Evolutionary conservation across 2,329 filamentous ascomycete species (phyloP).

Genomic region (Fusarium sambucinum): DNA sequence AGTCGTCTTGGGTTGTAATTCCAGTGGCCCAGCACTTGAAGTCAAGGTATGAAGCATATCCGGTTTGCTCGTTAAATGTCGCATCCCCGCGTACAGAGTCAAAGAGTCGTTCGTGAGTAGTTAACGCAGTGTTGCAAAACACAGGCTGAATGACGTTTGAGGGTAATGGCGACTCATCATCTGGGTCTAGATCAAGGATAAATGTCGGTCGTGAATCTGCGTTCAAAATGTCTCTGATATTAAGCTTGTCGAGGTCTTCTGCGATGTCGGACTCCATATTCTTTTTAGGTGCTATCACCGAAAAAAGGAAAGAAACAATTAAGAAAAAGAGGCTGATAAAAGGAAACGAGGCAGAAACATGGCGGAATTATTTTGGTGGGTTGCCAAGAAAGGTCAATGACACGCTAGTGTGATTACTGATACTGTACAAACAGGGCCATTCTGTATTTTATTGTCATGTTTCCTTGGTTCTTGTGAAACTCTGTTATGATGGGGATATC

Average conservation of each 20-base stretch:
- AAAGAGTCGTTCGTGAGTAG: slow-evolving; percentile 50
- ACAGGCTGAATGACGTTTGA: slow-evolving; percentile 48
- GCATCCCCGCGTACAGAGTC: slow-evolving; percentile 47
- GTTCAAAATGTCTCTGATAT: slow-evolving; percentile 61
- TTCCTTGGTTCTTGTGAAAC: slow-evolving; percentile 8
- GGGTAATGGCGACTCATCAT: slow-evolving; percentile 40
- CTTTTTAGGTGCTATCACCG: neutral
- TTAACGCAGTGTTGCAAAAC: slow-evolving; percentile 54
- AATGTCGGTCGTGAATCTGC: slow-evolving; percentile 56
- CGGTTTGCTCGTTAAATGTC: neutral
- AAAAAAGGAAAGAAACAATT: neutral
- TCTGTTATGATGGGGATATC: neutral
- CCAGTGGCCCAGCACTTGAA: slow-evolving; percentile 58
- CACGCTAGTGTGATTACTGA: slow-evolving; percentile 6
- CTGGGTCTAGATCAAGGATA: slow-evolving; percentile 55
- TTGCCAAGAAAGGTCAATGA: slow-evolving; percentile 4
- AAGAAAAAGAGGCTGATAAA: neutral
- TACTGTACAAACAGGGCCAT: neutral
- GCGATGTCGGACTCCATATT: slow-evolving; percentile 32
- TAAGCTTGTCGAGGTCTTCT: slow-evolving; percentile 47
- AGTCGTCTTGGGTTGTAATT: slow-evolving; percentile 58
- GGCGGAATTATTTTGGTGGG: slow-evolving; percentile 20
- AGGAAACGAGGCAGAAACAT: neutral
- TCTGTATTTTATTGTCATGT: neutral
- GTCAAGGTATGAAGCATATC: slow-evolving; percentile 45